These are phyloP conservation scores for Nothophoma quercina DNA, from an alignment of 2,329 filamentous ascomycete species.

Conservation along the genomic window DNA sequence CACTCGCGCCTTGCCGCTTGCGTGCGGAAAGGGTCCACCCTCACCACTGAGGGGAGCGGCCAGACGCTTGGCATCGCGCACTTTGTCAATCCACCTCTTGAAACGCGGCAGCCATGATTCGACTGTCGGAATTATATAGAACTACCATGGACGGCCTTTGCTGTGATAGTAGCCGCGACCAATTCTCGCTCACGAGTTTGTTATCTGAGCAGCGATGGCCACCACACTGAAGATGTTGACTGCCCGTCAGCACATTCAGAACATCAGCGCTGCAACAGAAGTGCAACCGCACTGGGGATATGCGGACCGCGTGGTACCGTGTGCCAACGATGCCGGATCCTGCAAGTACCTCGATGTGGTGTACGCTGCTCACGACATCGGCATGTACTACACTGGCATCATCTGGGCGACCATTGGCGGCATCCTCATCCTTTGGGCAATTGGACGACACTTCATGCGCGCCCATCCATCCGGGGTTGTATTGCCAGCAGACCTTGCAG, in stretches of 20 bases:
- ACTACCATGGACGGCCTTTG: slow-evolving; percentile 5
- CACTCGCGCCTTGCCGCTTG: slow-evolving; percentile 28
- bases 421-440: slow-evolving; percentile 55
- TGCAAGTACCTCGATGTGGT: slow-evolving; percentile 66
- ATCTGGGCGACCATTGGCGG: slow-evolving; percentile 63
- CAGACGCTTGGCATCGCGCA: slow-evolving; percentile 29
- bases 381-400: slow-evolving; percentile 65
- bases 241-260: slow-evolving; percentile 45
- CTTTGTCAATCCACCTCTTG: slow-evolving; percentile 11
- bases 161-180: slow-evolving; percentile 11
- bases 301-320: slow-evolving; percentile 61
- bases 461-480: slow-evolving; percentile 38
- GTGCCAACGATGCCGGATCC: slow-evolving; percentile 64
- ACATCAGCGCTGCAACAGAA: slow-evolving; percentile 49
- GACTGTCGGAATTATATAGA: slow-evolving; percentile 24
- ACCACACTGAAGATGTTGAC: slow-evolving; percentile 23
- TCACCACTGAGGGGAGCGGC: slow-evolving; percentile 18
- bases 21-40: slow-evolving; percentile 1
- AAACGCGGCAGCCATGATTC: slow-evolving; percentile 19
- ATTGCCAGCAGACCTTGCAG: slow-evolving; percentile 26
- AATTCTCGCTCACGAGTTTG: slow-evolving; percentile 20
- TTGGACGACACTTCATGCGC: slow-evolving; percentile 43
- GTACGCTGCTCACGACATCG: slow-evolving; percentile 62
- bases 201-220: slow-evolving; percentile 29
- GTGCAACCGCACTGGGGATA: slow-evolving; percentile 66